Percentiles rank a stretch among this genome's conserved stretches.
Conservation (phyloP, 2,329 filamentous ascomycete genomes). For the Meredithiella fracta region DNA sequence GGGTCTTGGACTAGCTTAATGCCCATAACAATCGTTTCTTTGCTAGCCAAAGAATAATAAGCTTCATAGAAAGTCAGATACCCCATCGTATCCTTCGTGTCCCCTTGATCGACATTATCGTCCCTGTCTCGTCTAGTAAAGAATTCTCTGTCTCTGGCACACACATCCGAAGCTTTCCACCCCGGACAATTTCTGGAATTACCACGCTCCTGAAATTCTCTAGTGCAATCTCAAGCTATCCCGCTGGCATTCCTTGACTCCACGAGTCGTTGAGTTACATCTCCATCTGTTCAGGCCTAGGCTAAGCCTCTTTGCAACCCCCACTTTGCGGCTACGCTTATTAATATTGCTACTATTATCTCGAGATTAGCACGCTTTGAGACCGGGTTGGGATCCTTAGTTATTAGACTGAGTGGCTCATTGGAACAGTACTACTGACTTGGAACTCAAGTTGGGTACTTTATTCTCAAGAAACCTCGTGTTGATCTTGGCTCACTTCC, state of each 20-base stretch:
- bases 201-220: background rate
- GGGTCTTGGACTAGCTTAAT: background rate
- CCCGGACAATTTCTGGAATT: background rate
- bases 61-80: no score
- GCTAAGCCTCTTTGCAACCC: constrained; percentile 7
- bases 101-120: no score
- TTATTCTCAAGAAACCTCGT: background rate
- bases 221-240: background rate
- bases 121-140: background rate
- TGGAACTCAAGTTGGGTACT: background rate
- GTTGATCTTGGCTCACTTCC: background rate
- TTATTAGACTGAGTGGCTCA: background rate
- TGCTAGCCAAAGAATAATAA: background rate
- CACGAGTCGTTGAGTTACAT: constrained; percentile 5
- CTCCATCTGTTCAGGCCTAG: constrained; percentile 2
- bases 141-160: background rate
- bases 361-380: background rate
- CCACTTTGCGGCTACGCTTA: background rate
- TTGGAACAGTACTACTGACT: background rate
- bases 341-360: background rate
- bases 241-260: background rate
- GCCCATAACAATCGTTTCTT: background rate
- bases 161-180: background rate
- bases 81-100: no score
- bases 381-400: background rate